Conservation (phyloP, 1,139 yeast species). For the Sugiyamaella pinicola region DNA sequence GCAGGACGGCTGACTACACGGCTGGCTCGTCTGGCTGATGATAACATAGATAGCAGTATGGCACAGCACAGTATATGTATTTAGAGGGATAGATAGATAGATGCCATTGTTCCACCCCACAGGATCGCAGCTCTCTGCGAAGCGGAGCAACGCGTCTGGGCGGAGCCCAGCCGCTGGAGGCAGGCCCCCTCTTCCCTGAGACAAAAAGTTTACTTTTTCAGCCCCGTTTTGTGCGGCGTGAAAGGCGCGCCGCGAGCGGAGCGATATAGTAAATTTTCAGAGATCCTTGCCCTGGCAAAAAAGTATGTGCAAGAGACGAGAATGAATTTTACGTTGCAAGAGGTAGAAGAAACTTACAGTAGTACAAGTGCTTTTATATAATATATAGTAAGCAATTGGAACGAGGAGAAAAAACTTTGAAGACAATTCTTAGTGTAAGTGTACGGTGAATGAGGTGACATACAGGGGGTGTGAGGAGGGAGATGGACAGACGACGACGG, state of each 20-base stretch:
- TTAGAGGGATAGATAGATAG: too few relatives aligned
- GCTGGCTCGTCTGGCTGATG: too few relatives aligned
- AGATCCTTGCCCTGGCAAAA: conserved; percentile 13
- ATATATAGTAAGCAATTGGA: conserved; percentile 4
- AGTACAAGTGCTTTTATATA: conserved; percentile 7
- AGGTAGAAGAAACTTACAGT: not conserved
- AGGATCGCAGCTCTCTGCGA: not conserved
- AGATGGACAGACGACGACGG: too few relatives aligned
- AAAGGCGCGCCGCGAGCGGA: conserved; percentile 1
- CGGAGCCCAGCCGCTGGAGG: not conserved
- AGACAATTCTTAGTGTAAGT: conserved; percentile 6
- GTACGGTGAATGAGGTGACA: not conserved
- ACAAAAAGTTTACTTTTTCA: too few relatives aligned
- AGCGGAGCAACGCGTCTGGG: not conserved
- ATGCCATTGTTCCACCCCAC: not conserved
- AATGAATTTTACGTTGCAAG: conserved; percentile 12
- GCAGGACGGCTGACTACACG: too few relatives aligned
- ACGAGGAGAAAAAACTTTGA: not conserved
- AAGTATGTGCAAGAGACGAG: not conserved
- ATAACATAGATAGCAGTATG: too few relatives aligned
- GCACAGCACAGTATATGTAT: too few relatives aligned
- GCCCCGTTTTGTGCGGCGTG: not conserved
- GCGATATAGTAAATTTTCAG: conserved; percentile 12
- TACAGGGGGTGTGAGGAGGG: not conserved
- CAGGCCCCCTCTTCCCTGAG: not conserved